These are phyloP conservation scores for Aspergillus brasiliensis DNA, from an alignment of 2,329 filamentous ascomycete genomes.

Conservation along the genomic window DNA sequence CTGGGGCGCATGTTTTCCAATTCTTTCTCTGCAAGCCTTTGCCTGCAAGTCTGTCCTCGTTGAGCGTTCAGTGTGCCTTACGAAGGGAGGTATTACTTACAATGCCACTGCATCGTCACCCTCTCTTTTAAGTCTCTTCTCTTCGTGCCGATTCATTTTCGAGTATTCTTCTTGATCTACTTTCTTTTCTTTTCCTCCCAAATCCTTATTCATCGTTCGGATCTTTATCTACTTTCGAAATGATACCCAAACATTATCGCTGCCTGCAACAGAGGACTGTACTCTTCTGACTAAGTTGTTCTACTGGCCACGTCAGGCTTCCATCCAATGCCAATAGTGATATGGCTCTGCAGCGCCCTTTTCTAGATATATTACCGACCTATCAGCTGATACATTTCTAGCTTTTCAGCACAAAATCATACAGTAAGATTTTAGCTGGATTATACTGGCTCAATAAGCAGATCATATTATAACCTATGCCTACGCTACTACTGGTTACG, in stretches of 20 bases:
- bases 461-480: too few species aligned
- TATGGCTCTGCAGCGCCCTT: too few species aligned
- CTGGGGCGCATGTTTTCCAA: not conserved
- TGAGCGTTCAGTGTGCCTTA: not conserved
- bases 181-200: conserved; percentile 10
- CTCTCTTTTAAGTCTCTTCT: not conserved
- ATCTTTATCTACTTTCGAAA: conserved; percentile 14
- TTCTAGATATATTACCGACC: too few species aligned
- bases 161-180: conserved; percentile 15
- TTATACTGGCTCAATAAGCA: too few species aligned
- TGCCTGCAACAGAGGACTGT: not conserved
- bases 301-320: too few species aligned
- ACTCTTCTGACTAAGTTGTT: not conserved
- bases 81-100: not conserved
- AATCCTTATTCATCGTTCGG: conserved; percentile 5
- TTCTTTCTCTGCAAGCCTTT: not conserved
- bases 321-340: too few species aligned
- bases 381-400: too few species aligned
- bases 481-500: too few species aligned
- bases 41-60: not conserved
- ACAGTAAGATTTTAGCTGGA: too few species aligned
- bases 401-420: too few species aligned
- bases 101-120: not conserved
- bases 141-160: conserved; percentile 3
- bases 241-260: conserved; percentile 32